A percentile compares a stretch with the other conserved stretches of the same genome.
phyloP scores from a whole-genome alignment of 192 early-diverging fungal genomes.

The Ambispora gerdemannii region DNA sequence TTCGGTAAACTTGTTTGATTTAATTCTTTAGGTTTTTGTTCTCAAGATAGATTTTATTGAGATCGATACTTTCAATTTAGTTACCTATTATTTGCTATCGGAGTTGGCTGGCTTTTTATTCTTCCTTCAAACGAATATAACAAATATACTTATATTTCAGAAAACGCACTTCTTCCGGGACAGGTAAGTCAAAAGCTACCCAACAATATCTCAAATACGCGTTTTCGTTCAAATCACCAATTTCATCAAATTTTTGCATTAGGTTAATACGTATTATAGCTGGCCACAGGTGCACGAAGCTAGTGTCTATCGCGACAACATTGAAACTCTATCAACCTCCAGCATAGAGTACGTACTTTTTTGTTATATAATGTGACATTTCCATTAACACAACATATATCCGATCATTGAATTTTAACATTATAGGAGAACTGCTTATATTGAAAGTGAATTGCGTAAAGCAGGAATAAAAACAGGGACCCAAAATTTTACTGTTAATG shows the following conservation, averaged over 20 bases:
- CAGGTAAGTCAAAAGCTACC: conserved; percentile 44
- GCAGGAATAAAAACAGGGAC: conserved; percentile 53
- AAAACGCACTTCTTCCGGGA: conserved; percentile 74
- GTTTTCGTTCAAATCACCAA: not conserved
- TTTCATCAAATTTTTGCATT: not conserved
- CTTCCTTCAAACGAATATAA: conserved; percentile 63
- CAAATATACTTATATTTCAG: conserved; percentile 67
- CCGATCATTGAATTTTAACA: not conserved
- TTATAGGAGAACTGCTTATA: conserved; percentile 46
- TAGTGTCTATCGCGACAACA: conserved; percentile 40
- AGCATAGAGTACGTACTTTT: conserved; percentile 31
- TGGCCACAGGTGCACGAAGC: conserved; percentile 45
- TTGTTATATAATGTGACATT: conserved; percentile 39
- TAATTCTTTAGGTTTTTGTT: too few relatives aligned
- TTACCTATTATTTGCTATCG: conserved; percentile 55
- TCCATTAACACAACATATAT: not conserved
- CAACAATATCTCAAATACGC: not conserved
- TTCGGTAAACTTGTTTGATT: conserved; percentile 22
- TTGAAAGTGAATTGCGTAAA: conserved; percentile 45
- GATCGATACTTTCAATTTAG: conserved; percentile 38
- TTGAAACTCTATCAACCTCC: conserved; percentile 36
- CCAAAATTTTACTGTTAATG: conserved; percentile 47
- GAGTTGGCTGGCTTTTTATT: conserved; percentile 60
- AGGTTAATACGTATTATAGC: conserved; percentile 55
- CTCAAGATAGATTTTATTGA: too few relatives aligned